Percentiles rank a stretch among this genome's conserved stretches.
Conservation (phyloP, 495 filamentous ascomycete species). For the Penicillium antarcticum region DNA sequence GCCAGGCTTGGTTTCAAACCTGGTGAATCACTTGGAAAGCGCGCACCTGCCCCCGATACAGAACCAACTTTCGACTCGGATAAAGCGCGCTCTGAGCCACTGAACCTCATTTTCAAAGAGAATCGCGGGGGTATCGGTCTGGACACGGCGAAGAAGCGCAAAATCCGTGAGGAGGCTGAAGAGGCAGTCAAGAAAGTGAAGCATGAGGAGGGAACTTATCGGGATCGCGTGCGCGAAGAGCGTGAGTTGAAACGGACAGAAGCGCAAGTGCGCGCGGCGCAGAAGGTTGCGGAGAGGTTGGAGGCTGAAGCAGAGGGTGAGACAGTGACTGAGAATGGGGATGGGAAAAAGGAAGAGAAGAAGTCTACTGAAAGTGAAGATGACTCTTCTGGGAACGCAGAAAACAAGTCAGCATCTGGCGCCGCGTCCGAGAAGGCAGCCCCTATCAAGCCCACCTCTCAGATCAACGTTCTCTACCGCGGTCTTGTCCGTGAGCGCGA, state of each 20-base stretch:
- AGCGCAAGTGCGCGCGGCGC: conserved; percentile 65
- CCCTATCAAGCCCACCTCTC: conserved; percentile 46
- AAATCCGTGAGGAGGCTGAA: conserved; percentile 63
- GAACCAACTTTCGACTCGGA: conserved; percentile 1
- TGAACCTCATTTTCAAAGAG: conserved; percentile 69
- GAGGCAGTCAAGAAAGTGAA: conserved; percentile 60
- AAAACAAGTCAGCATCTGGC: conserved; percentile 12
- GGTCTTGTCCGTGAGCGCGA: conserved; percentile 66
- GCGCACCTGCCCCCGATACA: conserved; percentile 3
- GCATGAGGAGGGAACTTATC: conserved; percentile 68
- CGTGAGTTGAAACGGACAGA: conserved; percentile 67
- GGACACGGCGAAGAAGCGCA: conserved; percentile 77
- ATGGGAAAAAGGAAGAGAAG: conserved; percentile 10
- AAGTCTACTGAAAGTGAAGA: background rate
- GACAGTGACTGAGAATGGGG: conserved; percentile 13
- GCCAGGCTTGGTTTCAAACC: conserved; percentile 86
- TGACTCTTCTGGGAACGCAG: conserved; percentile 6
- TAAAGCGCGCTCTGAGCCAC: conserved; percentile 56
- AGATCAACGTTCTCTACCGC: conserved; percentile 76
- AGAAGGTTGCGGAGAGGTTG: conserved; percentile 77
- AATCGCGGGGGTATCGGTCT: conserved; percentile 83
- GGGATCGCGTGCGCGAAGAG: conserved; percentile 69
- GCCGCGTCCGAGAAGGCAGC: conserved; percentile 19
- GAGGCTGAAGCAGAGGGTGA: conserved; percentile 45
- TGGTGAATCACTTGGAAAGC: conserved; percentile 67